Evolutionary conservation across 2,329 filamentous ascomycete genomes (phyloP).

Genomic region (Epichloe uncinata): DNA sequence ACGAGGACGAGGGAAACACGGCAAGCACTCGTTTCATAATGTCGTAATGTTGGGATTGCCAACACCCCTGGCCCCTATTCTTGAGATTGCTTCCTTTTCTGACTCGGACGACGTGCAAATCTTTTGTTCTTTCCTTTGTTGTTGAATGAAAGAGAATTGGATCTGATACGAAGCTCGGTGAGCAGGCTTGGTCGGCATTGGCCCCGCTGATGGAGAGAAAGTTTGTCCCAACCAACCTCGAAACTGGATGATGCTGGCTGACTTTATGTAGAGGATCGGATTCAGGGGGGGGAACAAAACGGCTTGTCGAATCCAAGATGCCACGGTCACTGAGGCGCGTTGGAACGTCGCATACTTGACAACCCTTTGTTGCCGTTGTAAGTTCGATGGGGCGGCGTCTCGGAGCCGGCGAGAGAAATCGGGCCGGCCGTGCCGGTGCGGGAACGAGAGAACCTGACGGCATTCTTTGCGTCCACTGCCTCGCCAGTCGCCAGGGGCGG

Average conservation of each 20-base stretch:
- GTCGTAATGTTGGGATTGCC: neutral
- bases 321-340: neutral
- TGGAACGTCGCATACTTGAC: neutral
- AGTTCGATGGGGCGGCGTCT: neutral
- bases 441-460: neutral
- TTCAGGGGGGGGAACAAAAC: neutral
- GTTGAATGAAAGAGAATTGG: neutral
- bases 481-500: neutral
- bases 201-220: neutral
- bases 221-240: neutral
- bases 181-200: neutral
- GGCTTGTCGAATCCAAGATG: neutral
- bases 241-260: neutral
- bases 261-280: neutral
- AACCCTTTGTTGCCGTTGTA: neutral
- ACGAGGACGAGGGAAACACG: neutral
- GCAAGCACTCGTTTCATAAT: constrained; percentile 3
- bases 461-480: neutral
- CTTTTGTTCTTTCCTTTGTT: neutral
- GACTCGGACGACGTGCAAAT: neutral
- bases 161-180: neutral
- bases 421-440: neutral
- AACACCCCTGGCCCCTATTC: too few species aligned
- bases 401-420: neutral
- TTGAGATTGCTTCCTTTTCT: neutral